phyloP scores from a whole-genome alignment of 2,329 filamentous ascomycete species.

The Aspergillus udagawae region DNA sequence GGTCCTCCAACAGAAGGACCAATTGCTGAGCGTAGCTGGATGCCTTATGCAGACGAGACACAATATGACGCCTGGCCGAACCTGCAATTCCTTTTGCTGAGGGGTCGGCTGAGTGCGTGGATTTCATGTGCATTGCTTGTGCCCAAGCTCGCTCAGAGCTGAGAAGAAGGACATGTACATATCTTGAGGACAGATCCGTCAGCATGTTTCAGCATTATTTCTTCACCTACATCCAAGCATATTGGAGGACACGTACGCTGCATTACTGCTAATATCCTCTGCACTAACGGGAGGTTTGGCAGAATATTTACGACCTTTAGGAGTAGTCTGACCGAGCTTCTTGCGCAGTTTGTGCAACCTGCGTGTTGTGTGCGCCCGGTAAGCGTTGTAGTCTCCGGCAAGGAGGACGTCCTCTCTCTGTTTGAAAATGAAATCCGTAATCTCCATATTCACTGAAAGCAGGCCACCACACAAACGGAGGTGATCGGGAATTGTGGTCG shows the following conservation, averaged over 20 bases:
- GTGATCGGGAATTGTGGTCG: background rate
- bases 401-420: constrained; percentile 79
- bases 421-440: constrained; percentile 77
- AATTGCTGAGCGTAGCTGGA: constrained; percentile 65
- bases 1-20: constrained; percentile 61
- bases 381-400: constrained; percentile 82
- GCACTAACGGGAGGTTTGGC: constrained; percentile 67
- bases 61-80: constrained; percentile 78
- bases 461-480: background rate
- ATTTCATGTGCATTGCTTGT: constrained; percentile 91
- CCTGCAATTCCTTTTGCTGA: constrained; percentile 69
- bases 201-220: constrained; percentile 2
- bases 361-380: constrained; percentile 73
- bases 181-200: constrained; percentile 48
- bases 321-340: constrained; percentile 78
- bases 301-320: constrained; percentile 80
- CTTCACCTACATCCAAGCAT: background rate
- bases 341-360: constrained; percentile 78
- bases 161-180: constrained; percentile 73
- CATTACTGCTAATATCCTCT: constrained; percentile 68
- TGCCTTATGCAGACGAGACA: constrained; percentile 81
- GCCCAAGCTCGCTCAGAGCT: constrained; percentile 91
- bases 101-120: constrained; percentile 71
- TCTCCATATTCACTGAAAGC: constrained; percentile 62
- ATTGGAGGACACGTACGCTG: constrained; percentile 58